phyloP scores from a whole-genome alignment of 192 early-diverging fungal genomes.

The Coemansia brasiliensis region DNA sequence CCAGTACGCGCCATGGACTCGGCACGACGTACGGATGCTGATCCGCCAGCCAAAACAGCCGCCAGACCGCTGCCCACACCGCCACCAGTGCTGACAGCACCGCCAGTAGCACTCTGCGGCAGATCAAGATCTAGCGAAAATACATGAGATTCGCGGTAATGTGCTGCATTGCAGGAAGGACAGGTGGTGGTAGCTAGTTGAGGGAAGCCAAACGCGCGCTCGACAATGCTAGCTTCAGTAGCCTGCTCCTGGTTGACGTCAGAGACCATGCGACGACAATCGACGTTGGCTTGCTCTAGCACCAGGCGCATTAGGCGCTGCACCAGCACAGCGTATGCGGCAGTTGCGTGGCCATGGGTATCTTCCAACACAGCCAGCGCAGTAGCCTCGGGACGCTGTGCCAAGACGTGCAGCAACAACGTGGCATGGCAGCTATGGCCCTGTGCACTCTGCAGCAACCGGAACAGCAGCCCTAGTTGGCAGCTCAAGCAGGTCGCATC shows the following conservation, averaged over 20 bases:
- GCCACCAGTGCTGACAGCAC: neutral
- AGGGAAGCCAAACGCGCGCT: conserved; percentile 32
- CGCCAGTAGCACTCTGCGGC: conserved; percentile 48
- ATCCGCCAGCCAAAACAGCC: conserved; percentile 41
- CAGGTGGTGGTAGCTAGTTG: conserved; percentile 56
- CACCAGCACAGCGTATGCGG: conserved; percentile 67
- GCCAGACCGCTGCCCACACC: conserved; percentile 29
- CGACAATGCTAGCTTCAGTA: conserved; percentile 11
- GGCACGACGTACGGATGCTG: conserved; percentile 38
- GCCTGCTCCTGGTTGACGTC: neutral
- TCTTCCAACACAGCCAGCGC: conserved; percentile 87
- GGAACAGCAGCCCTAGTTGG: conserved; percentile 90
- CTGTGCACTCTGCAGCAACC: conserved; percentile 86
- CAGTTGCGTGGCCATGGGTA: conserved; percentile 60
- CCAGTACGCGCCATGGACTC: conserved; percentile 17
- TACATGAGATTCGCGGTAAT: conserved; percentile 63
- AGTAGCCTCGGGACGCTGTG: conserved; percentile 78
- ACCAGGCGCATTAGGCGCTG: conserved; percentile 91
- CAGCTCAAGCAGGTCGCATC: conserved; percentile 83
- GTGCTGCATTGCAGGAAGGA: conserved; percentile 63
- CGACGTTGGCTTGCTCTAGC: conserved; percentile 84
- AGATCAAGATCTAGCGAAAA: conserved; percentile 86
- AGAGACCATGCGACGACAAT: conserved; percentile 44
- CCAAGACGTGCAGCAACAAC: conserved; percentile 85
- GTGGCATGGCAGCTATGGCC: conserved; percentile 95